A percentile compares a stretch with the other conserved stretches of the same genome.
These are phyloP conservation scores for Lathyrus oleraceus DNA, from an alignment of 306 rosid species.

Conservation along the genomic window DNA sequence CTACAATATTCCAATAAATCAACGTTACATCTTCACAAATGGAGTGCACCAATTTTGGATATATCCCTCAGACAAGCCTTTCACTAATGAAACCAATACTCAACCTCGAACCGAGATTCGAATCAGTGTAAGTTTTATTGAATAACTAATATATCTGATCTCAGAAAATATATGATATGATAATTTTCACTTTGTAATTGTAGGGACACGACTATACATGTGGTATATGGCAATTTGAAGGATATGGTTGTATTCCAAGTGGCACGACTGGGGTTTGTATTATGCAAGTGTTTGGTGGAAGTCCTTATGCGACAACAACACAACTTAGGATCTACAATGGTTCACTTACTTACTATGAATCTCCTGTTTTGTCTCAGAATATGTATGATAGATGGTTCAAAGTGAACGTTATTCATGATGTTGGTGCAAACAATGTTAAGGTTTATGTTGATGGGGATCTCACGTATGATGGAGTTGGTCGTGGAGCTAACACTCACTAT, in stretches of 20 bases:
- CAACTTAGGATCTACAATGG: constrained; percentile 50
- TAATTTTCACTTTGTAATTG: too few species aligned
- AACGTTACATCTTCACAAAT: constrained; percentile 36
- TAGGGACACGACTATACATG: constrained; percentile 50
- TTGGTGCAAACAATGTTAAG: constrained; percentile 43
- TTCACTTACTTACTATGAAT: constrained; percentile 40
- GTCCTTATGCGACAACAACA: constrained; percentile 40
- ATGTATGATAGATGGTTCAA: constrained; percentile 44
- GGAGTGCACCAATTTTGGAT: constrained; percentile 45
- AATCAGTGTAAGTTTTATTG: constrained; percentile 2
- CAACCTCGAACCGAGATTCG: constrained; percentile 47
- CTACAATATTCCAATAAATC: constrained; percentile 24
- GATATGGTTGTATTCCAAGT: constrained; percentile 41
- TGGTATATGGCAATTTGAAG: constrained; percentile 64
- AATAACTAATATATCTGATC: too few species aligned
- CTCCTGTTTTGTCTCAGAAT: constrained; percentile 30
- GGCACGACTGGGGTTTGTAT: constrained; percentile 48
- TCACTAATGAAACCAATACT: not conserved
- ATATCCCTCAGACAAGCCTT: constrained; percentile 41
- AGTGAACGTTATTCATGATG: constrained; percentile 54
- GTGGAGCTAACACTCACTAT: constrained; percentile 39
- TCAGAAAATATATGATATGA: too few species aligned
- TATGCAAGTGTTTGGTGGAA: constrained; percentile 62
- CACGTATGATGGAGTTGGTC: constrained; percentile 36
- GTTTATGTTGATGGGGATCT: constrained; percentile 41